These are phyloP conservation scores for Talaromyces albobiverticillius DNA, from an alignment of 2,329 filamentous ascomycete genomes.

Conservation along the genomic window DNA sequence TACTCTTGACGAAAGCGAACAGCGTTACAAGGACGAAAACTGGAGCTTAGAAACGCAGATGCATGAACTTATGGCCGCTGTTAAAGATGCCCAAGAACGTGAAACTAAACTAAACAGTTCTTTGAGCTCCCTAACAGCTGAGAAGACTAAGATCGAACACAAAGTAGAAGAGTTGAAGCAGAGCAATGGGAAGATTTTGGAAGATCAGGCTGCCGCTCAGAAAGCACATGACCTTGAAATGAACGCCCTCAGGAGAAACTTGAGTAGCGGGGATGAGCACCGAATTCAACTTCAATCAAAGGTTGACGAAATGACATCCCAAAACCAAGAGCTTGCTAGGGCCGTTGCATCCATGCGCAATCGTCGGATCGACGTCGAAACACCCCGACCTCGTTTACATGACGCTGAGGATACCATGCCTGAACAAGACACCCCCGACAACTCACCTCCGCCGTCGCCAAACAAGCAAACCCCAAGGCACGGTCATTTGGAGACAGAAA, in stretches of 20 bases:
- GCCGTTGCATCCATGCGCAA: conserved; percentile 71
- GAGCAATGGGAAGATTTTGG: conserved; percentile 70
- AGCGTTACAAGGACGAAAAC: conserved; percentile 96
- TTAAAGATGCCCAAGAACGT: conserved; percentile 74
- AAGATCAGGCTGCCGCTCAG: conserved; percentile 72
- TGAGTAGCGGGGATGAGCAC: conserved; percentile 75
- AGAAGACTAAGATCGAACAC: conserved; percentile 75
- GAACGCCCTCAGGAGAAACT: conserved; percentile 75
- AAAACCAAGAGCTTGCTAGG: conserved; percentile 87
- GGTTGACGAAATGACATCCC: conserved; percentile 79
- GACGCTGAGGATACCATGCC: conserved; percentile 63
- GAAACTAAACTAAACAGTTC: conserved; percentile 77
- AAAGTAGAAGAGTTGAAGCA: conserved; percentile 90
- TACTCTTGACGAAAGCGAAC: conserved; percentile 85
- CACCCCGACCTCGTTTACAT: conserved; percentile 57
- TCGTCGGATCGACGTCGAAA: conserved; percentile 63
- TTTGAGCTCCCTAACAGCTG: conserved; percentile 66
- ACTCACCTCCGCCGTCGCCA: conserved; percentile 86
- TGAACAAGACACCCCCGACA: conserved; percentile 75
- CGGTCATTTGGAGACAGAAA: conserved; percentile 90
- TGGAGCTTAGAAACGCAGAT: conserved; percentile 94
- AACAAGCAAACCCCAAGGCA: conserved; percentile 89
- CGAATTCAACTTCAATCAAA: conserved; percentile 74
- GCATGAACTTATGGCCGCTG: conserved; percentile 72
- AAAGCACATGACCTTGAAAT: conserved; percentile 90